Evolutionary conservation across 345 rosid genomes (phyloP), one percentile per base, ranked within the genome.

Genomic region (Populus tremula): DNA sequence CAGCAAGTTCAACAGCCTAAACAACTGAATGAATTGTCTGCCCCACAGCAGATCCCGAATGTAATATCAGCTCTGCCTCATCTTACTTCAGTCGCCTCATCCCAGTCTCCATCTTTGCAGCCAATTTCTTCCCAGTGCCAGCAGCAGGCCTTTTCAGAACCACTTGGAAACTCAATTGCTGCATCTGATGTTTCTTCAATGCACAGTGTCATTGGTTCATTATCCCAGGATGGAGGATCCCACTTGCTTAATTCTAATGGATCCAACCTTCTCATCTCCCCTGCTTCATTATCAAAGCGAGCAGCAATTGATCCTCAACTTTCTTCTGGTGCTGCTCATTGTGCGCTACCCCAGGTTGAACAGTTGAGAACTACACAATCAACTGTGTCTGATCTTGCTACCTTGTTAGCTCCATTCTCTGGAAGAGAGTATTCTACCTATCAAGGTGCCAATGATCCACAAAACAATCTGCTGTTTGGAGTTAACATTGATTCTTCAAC

Each of bases 401-500:
- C 56, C 71, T 78, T 78, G 72, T 70, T 87, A 59, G 80, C 88
- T 76, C 83, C 90, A 54, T 87, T 82, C 77, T 85, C 88, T 69
- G 90, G 87, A 50, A 85, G 85, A 70, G 88, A 84, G 66, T 85
- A 78, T 70, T 75, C 87, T 50, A 71, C 87, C 63, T 82, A 59
- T 59, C 29, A 82, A 38, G 87, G 79, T 53, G 76, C 81, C 49
- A 78, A 78, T 25, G 88, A 85, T 82, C 85, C 86, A 23, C 90
- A 87, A 53, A 80, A 76, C 79, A 83, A 81, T 61, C 76, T 83
- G n/a, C 65, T 87, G 56, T 87, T 85, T 74, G 88, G 90, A 27
- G 88, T 87, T 53, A 85, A 80, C 79, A 87, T 85, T 18, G 88
- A 87, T 65, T 76, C 87, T 20, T 69, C 90, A 23, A 76, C 88